Evolutionary conservation across 371 early-diverging fungal genomes (phyloP).

Genomic region (Mucor velutinosus): DNA sequence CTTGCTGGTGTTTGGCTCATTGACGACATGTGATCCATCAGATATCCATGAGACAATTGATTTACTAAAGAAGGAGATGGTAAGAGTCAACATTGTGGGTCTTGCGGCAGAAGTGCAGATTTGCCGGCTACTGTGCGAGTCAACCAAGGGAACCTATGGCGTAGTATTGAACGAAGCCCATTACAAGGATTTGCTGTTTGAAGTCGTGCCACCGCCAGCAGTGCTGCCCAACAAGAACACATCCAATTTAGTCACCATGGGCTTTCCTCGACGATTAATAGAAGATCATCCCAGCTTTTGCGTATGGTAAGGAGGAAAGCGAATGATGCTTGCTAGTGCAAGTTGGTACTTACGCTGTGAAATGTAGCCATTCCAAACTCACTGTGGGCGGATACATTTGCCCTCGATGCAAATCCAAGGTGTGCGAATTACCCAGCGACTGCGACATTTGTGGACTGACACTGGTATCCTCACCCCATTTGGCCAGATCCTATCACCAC

Average conservation of each 20-base stretch:
- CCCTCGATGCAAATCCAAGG: slow-evolving; percentile 82
- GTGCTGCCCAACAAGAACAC: slow-evolving; percentile 62
- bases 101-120: slow-evolving; percentile 91
- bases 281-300: slow-evolving; percentile 75
- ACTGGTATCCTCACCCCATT: slow-evolving; percentile 88
- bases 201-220: slow-evolving; percentile 84
- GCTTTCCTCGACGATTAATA: slow-evolving; percentile 76
- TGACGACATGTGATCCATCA: slow-evolving; percentile 93
- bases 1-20: slow-evolving; percentile 80
- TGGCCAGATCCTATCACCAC: slow-evolving; percentile 96
- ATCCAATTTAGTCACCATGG: slow-evolving; percentile 85
- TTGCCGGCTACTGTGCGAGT: slow-evolving; percentile 69
- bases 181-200: slow-evolving; percentile 77
- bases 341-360: background rate
- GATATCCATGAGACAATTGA: slow-evolving; percentile 84
- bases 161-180: slow-evolving; percentile 88
- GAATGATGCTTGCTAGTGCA: background rate
- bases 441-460: slow-evolving; percentile 93
- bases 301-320: slow-evolving; percentile 64
- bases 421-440: slow-evolving; percentile 91
- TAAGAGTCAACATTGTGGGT: slow-evolving; percentile 86
- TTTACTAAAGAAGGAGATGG: slow-evolving; percentile 63
- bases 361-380: slow-evolving; percentile 73
- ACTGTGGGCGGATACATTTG: slow-evolving; percentile 84
- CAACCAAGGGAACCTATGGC: slow-evolving; percentile 83